Evolutionary conservation across 2,329 filamentous ascomycete species (phyloP), one percentile per base, ranked within the genome.

Genomic region (Sphaerostilbella broomeana): DNA sequence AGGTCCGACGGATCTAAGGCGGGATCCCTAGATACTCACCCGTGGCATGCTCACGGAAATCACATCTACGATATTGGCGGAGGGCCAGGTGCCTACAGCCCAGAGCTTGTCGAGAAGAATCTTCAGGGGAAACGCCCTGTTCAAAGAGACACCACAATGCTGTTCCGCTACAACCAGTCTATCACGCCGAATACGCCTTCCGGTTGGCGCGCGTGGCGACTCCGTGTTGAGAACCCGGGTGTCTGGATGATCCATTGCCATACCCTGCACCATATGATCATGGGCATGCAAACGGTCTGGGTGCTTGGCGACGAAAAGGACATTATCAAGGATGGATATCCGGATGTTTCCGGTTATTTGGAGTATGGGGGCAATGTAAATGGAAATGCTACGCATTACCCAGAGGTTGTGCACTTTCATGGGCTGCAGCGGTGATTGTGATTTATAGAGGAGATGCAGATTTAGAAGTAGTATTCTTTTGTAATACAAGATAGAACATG

Each of bases 231-330:
- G 10, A 26, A 44, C 19, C 30, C 43, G 0, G 77, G 76, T 0
- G 73, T 73, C 3, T 80, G 74, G 74, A 73, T 79, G 72, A 61
- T 79, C 46, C 76, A 80, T 53, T 80, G 76, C 46, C 76, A 80
- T 52, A 68, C 73, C 12, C 46, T 73, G 35, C 68, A 70, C 38
- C 76, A 80, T 51, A 74, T 76, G 66, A 58, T 74, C 13, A 77
- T 78, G 43, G 47, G 69, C 49, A 57, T 60, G 65, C 38, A 48
- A 22, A 53, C 40, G 10, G 46, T 55, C 12, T 51, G 48, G 51
- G 41, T 53, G 5, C 50, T 53, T 46, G 56, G 56, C 5, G 47
- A 56, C 30, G 47, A 46, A 4, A 35, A 41, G 1, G 47, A 53
- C 9, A 49, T 51, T 11, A 4, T 40, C 9, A 28, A 45, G 38